Evolutionary conservation across 208 protist genomes (phyloP).

Genomic region (Trichomonas gallinae): DNA sequence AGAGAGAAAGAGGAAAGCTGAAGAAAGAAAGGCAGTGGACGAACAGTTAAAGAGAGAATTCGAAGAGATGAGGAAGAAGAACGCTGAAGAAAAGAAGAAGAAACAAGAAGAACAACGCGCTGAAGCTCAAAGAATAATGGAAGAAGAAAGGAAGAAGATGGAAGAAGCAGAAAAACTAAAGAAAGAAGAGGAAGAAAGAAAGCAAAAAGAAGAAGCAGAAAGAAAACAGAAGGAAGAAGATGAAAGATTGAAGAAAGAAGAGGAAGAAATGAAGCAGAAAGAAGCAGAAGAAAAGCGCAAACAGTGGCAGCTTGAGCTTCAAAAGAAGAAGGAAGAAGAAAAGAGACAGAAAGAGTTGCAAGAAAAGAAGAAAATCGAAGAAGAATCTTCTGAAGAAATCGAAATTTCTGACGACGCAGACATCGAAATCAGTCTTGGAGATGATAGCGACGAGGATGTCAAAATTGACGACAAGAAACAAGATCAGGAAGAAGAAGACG

Average conservation of each 20-base stretch:
- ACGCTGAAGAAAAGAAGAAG: not conserved
- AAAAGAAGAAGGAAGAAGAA: constrained; percentile 17
- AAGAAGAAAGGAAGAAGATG: not conserved
- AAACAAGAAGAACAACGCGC: not conserved
- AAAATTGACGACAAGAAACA: not conserved
- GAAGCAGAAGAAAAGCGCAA: not conserved
- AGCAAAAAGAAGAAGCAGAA: not conserved
- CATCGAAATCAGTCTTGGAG: no score
- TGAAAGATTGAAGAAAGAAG: not conserved
- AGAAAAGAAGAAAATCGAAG: not conserved
- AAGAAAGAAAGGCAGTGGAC: not conserved
- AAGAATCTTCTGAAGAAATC: not conserved
- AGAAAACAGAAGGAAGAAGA: not conserved
- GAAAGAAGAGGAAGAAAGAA: not conserved
- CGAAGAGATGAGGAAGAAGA: not conserved
- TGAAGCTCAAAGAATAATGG: not conserved
- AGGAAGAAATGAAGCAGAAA: not conserved
- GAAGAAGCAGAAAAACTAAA: not conserved
- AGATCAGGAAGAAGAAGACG: not conserved
- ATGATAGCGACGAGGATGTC: not conserved
- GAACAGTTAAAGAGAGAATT: not conserved
- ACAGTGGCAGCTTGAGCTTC: not conserved
- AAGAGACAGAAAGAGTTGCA: not conserved
- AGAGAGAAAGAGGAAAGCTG: not conserved
- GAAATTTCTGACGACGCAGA: not conserved